Conservation (phyloP, 139 green algal genomes). For the Nannochloris sp. region DNA sequence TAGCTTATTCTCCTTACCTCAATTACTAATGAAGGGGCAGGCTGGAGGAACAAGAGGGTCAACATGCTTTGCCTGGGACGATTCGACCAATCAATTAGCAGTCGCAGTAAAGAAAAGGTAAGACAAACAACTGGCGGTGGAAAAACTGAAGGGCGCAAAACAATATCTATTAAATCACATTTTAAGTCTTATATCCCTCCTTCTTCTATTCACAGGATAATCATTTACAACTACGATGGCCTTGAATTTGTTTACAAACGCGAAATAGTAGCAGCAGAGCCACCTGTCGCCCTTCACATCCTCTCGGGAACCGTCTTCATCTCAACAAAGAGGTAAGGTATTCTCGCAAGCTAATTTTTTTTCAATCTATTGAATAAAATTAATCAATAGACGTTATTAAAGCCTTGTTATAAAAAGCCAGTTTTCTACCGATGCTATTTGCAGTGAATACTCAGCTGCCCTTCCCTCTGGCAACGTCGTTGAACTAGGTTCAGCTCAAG, state of each 20-base stretch:
- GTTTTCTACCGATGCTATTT: neutral
- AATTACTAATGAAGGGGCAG: constrained; percentile 16
- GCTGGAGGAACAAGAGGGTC: constrained; percentile 21
- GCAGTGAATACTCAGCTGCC: neutral
- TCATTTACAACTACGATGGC: constrained; percentile 30
- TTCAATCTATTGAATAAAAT: neutral
- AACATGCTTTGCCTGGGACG: constrained; percentile 39
- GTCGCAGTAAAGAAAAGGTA: constrained; percentile 30
- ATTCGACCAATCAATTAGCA: constrained; percentile 17
- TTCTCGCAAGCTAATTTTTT: no score
- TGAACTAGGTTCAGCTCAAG: neutral
- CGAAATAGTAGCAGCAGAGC: constrained; percentile 40
- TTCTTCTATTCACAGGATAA: constrained; percentile 8
- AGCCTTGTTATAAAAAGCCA: neutral
- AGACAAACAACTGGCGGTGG: neutral
- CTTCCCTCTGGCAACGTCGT: neutral
- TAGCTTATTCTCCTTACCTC: constrained; percentile 20
- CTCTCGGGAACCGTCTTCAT: constrained; percentile 23
- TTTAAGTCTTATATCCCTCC: neutral
- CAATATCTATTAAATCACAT: neutral
- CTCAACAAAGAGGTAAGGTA: neutral
- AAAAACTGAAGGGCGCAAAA: no score
- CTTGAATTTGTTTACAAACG: constrained; percentile 43
- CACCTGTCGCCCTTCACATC: neutral
- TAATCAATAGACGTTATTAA: neutral